Percentiles rank a stretch among this genome's conserved stretches.
Conservation (phyloP, 2,329 filamentous ascomycete species). For the Aurifilum marmelostoma region DNA sequence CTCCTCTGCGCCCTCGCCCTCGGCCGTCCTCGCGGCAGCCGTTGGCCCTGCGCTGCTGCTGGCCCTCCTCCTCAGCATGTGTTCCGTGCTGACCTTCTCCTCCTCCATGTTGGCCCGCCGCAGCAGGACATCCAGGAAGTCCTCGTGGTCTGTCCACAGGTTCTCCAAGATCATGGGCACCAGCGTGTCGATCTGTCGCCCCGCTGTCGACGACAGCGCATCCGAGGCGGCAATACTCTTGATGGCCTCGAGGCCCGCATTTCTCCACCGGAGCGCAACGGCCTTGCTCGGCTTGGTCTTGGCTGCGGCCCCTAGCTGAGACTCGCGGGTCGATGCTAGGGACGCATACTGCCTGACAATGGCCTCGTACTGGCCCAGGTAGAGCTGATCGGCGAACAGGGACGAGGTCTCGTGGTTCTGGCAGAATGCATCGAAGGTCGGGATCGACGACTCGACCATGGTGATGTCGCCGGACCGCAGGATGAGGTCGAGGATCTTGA, state of each 20-base stretch:
- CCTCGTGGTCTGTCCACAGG: slow-evolving; percentile 74
- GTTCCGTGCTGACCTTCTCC: slow-evolving; percentile 70
- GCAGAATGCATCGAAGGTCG: slow-evolving; percentile 87
- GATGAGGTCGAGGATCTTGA: slow-evolving; percentile 82
- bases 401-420: slow-evolving; percentile 83
- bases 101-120: slow-evolving; percentile 68
- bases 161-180: slow-evolving; percentile 88
- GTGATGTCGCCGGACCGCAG: slow-evolving; percentile 85
- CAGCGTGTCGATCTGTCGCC: slow-evolving; percentile 75
- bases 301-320: slow-evolving; percentile 41
- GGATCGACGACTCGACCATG: slow-evolving; percentile 88
- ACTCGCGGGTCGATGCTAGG: slow-evolving; percentile 70
- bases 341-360: slow-evolving; percentile 79
- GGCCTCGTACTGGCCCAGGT: slow-evolving; percentile 79
- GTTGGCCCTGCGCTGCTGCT: slow-evolving; percentile 54
- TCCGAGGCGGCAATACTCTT: slow-evolving; percentile 81
- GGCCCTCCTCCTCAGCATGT: slow-evolving; percentile 66
- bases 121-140: slow-evolving; percentile 70
- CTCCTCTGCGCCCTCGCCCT: slow-evolving; percentile 56
- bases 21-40: slow-evolving; percentile 67
- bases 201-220: slow-evolving; percentile 73
- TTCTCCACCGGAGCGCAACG: slow-evolving; percentile 77
- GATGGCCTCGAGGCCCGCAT: slow-evolving; percentile 75
- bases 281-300: slow-evolving; percentile 68
- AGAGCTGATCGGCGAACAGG: slow-evolving; percentile 82